Conservation (phyloP, 164 flowering plant genomes). For the Hamamelis virginiana region DNA sequence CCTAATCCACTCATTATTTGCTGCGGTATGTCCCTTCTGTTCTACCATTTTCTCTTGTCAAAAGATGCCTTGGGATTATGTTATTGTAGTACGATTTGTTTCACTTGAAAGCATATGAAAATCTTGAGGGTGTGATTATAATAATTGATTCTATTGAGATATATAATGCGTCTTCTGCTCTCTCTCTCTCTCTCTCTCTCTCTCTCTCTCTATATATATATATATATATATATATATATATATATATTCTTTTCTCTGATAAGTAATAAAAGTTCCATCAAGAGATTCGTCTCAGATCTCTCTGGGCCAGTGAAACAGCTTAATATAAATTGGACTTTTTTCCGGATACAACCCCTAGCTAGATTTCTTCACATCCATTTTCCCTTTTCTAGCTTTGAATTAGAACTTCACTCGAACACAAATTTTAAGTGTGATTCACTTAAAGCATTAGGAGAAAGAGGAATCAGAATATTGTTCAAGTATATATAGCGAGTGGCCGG, state of each 20-base stretch:
- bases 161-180: constrained; percentile 5
- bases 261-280: neutral
- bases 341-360: too few relatives aligned
- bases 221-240: too few relatives aligned
- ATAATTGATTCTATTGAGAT: neutral
- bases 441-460: constrained; percentile 1
- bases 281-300: constrained; percentile 10
- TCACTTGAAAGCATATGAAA: neutral
- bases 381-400: neutral
- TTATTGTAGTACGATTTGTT: neutral
- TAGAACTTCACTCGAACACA: too few relatives aligned
- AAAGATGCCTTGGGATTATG: constrained; percentile 14
- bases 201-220: constrained; percentile 4
- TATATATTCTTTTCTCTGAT: neutral
- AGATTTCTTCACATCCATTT: neutral
- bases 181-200: constrained; percentile 1
- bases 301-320: constrained; percentile 15
- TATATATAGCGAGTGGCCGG: constrained; percentile 4
- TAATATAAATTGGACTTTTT: neutral
- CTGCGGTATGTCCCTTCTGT: constrained; percentile 12
- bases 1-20: neutral
- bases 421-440: neutral
- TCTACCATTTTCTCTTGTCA: constrained; percentile 11
- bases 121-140: neutral
- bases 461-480: constrained; percentile 29